A percentile compares a stretch with the other conserved stretches of the same genome.
phyloP scores from a whole-genome alignment of 371 early-diverging fungal genomes.

The Basidiobolus meristosporus region DNA sequence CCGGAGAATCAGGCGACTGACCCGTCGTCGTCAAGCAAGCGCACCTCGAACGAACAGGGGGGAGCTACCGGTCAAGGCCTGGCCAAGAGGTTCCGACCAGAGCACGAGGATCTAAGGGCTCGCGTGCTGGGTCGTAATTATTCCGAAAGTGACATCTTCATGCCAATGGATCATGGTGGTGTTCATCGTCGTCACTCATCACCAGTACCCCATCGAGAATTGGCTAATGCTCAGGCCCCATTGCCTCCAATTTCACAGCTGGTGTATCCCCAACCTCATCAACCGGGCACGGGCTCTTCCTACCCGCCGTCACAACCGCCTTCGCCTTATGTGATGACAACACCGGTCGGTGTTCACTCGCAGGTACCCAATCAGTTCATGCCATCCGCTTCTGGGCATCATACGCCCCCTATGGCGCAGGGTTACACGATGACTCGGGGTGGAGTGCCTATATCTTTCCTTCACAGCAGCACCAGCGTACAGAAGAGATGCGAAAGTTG shows the following conservation, averaged over 20 bases:
- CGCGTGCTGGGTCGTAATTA: too few relatives aligned
- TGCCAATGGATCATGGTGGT: too few relatives aligned
- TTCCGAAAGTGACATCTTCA: too few relatives aligned
- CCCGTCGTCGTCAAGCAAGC: too few relatives aligned
- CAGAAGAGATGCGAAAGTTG: slow-evolving; percentile 40
- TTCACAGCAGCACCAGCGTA: slow-evolving; percentile 2
- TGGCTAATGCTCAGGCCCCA: background rate
- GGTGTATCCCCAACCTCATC: background rate
- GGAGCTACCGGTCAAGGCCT: too few relatives aligned
- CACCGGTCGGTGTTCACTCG: background rate
- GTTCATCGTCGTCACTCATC: too few relatives aligned
- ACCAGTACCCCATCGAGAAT: too few relatives aligned
- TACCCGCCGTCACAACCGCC: background rate
- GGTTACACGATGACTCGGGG: background rate
- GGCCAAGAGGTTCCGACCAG: too few relatives aligned
- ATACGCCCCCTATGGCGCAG: background rate
- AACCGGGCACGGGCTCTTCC: background rate
- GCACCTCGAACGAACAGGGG: too few relatives aligned
- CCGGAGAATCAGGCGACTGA: too few relatives aligned
- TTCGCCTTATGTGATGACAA: background rate
- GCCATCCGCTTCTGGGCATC: background rate
- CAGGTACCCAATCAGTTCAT: background rate
- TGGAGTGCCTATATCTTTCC: background rate
- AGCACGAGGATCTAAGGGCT: too few relatives aligned
- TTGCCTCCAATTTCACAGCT: background rate